phyloP scores from a whole-genome alignment of 1,284 basidiomycete genomes.

The Ceratobasidium sp. region DNA sequence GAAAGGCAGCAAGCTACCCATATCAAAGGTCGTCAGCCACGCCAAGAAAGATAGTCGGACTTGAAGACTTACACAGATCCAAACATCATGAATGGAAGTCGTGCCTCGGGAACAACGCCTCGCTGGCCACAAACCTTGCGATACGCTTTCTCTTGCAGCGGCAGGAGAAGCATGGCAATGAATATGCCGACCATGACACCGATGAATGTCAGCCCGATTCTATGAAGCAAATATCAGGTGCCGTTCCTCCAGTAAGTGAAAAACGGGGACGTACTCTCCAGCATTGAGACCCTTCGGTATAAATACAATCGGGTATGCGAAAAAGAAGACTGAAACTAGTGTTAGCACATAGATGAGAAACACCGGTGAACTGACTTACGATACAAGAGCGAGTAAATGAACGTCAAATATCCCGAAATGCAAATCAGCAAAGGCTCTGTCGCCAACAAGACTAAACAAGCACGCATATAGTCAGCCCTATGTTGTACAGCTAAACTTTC shows the following conservation, averaged over 20 bases:
- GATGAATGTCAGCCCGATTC: conserved; percentile 57
- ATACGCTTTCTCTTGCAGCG: conserved; percentile 56
- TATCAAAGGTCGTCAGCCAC: background rate
- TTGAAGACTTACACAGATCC: conserved; percentile 49
- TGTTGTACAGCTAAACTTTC: background rate
- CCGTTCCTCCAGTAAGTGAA: conserved; percentile 55
- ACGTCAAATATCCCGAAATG: conserved; percentile 62
- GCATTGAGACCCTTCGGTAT: conserved; percentile 28
- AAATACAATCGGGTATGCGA: conserved; percentile 57
- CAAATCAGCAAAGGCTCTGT: conserved; percentile 62
- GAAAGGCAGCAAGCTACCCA: conserved; percentile 50
- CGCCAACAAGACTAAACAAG: conserved; percentile 48
- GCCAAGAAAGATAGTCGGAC: conserved; percentile 55
- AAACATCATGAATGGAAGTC: conserved; percentile 50
- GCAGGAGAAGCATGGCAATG: conserved; percentile 53
- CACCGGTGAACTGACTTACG: background rate
- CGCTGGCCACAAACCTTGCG: conserved; percentile 45
- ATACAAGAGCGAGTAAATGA: conserved; percentile 61
- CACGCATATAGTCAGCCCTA: background rate
- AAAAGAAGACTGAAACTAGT: conserved; percentile 53
- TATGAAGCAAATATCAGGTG: conserved; percentile 55
- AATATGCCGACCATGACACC: conserved; percentile 56
- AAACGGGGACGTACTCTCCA: conserved; percentile 11
- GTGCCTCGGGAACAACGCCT: conserved; percentile 50
- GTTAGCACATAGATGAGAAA: background rate